Evolutionary conservation across 1,284 basidiomycete species (phyloP).

Genomic region (Naganishia sp.): DNA sequence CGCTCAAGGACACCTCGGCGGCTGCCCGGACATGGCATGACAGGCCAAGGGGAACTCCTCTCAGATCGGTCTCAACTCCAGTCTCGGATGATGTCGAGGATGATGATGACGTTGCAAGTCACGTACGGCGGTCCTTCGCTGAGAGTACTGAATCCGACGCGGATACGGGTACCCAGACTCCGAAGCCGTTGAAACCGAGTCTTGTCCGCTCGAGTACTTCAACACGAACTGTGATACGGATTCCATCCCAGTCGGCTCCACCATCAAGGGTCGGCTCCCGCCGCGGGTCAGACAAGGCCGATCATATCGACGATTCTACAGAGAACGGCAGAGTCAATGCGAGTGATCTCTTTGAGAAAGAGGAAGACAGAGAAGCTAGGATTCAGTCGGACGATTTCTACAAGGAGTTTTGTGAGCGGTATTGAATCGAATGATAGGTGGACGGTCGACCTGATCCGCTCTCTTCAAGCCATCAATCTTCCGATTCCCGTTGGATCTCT

Average conservation of each 20-base stretch:
- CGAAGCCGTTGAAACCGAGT: constrained; percentile 5
- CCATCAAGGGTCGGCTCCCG: not conserved
- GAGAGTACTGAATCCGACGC: constrained; percentile 11
- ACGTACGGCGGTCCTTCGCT: not conserved
- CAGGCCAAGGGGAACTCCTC: constrained; percentile 6
- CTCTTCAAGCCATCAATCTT: constrained; percentile 44
- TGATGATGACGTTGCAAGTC: not conserved
- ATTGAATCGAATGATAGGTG: not conserved
- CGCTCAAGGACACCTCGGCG: not conserved
- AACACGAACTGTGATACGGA: constrained; percentile 11
- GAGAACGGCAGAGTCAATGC: constrained; percentile 4
- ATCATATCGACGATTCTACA: not conserved
- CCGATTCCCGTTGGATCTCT: constrained; percentile 57
- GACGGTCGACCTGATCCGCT: not conserved
- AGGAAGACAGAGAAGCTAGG: constrained; percentile 23
- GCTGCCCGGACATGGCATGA: not conserved
- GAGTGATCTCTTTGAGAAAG: constrained; percentile 19
- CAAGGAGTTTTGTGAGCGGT: constrained; percentile 29
- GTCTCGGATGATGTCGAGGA: not conserved
- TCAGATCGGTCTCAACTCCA: constrained; percentile 9
- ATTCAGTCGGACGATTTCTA: constrained; percentile 27
- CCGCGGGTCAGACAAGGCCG: not conserved
- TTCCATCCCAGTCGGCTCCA: constrained; percentile 10
- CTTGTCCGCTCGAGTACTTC: constrained; percentile 11
- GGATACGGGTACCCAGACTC: constrained; percentile 8